Conservation (phyloP, 2,329 filamentous ascomycete genomes). For the Coniochaeta pulveracea region DNA sequence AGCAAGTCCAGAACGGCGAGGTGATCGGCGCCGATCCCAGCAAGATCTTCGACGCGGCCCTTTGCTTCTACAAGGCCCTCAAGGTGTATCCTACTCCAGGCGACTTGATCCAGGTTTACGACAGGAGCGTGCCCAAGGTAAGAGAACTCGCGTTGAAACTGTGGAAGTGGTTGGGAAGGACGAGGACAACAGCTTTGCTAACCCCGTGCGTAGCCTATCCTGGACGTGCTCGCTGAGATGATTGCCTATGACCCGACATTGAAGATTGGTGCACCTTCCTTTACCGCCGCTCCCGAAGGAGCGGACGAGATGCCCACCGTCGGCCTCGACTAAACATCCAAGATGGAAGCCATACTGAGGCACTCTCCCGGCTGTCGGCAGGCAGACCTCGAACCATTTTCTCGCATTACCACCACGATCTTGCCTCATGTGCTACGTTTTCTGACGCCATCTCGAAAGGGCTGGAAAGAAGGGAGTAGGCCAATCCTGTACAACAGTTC, state of each 20-base stretch:
- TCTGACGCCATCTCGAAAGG: background rate
- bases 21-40: conserved; percentile 64
- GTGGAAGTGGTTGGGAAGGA: too few relatives aligned
- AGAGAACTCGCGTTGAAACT: too few relatives aligned
- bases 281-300: conserved; percentile 11
- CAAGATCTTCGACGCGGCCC: conserved; percentile 68
- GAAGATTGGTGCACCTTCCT: conserved; percentile 38
- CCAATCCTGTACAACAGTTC: conserved; percentile 1
- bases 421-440: background rate
- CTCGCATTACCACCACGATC: background rate
- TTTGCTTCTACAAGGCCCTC: conserved; percentile 95
- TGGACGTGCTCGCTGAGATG: conserved; percentile 96
- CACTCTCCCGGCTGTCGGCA: background rate
- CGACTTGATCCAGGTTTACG: conserved; percentile 92
- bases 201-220: conserved; percentile 53
- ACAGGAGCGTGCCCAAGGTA: conserved; percentile 96
- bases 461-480: background rate
- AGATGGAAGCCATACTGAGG: conserved; percentile 2
- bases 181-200: background rate
- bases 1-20: conserved; percentile 86
- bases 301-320: conserved; percentile 23
- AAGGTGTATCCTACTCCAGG: conserved; percentile 95
- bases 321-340: conserved; percentile 37
- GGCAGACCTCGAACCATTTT: too few relatives aligned
- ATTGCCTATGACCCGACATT: conserved; percentile 79